Percentiles rank a stretch among this genome's conserved stretches.
These are phyloP conservation scores for Cladorrhinum samala DNA, from an alignment of 495 filamentous ascomycete genomes.

Conservation along the genomic window DNA sequence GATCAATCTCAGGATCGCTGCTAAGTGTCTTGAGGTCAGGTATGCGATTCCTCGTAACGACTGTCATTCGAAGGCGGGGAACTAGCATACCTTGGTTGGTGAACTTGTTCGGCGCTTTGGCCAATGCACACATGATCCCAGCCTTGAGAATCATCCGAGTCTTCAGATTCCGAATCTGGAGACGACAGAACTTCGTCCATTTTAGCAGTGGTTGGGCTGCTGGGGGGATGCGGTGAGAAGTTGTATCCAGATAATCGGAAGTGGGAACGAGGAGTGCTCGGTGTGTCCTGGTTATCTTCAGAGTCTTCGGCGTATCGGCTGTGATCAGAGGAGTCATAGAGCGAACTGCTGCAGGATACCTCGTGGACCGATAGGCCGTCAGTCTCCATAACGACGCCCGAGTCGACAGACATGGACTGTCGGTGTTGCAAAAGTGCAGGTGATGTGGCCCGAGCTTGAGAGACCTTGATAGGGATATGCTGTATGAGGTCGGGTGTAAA, in stretches of 20 bases:
- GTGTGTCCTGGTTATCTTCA: background rate
- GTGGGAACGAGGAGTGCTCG: background rate
- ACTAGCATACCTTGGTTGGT: too few relatives aligned
- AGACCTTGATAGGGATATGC: background rate
- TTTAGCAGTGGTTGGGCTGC: background rate
- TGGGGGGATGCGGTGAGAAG: background rate
- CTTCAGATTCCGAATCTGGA: background rate
- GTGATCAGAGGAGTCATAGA: background rate
- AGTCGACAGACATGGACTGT: constrained; percentile 1
- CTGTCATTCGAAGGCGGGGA: too few relatives aligned
- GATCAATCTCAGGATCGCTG: background rate
- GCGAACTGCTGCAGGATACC: background rate
- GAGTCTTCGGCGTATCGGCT: too few relatives aligned
- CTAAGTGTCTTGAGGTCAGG: too few relatives aligned
- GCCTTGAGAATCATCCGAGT: background rate
- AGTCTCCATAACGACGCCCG: background rate
- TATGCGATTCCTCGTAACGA: too few relatives aligned
- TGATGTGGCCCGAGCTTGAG: background rate
- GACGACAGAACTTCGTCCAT: too few relatives aligned
- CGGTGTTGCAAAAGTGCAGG: background rate
- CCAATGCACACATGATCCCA: constrained; percentile 4
- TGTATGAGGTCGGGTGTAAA: background rate
- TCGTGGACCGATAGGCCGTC: background rate
- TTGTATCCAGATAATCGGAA: background rate
- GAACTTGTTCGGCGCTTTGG: background rate